These are phyloP conservation scores for Ogataea dorogensis DNA, from an alignment of 805 yeast genomes.

Conservation along the genomic window DNA sequence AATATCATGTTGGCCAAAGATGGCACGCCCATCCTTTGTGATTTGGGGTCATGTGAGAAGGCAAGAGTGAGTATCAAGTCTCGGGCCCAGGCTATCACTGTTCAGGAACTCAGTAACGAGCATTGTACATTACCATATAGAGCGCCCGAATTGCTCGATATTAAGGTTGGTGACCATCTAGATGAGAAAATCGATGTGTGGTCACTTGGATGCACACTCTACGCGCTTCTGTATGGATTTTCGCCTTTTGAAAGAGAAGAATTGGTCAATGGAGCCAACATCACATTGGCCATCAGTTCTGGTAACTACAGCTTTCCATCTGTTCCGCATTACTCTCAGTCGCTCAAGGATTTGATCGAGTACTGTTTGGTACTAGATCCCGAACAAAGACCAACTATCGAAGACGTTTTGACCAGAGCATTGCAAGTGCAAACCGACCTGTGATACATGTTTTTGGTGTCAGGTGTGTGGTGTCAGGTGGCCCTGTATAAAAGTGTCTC, in stretches of 20 bases:
- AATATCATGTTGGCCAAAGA: slow-evolving; percentile 77
- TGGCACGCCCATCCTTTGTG: slow-evolving; percentile 77
- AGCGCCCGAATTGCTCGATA: slow-evolving; percentile 87
- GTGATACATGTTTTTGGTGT: slow-evolving; percentile 1
- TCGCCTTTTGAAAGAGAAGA: slow-evolving; percentile 90
- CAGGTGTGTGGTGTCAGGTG: no score
- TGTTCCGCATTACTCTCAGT: slow-evolving; percentile 50
- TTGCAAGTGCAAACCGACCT: slow-evolving; percentile 38
- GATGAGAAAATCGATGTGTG: slow-evolving; percentile 83
- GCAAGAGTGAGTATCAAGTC: slow-evolving; percentile 56
- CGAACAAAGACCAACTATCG: slow-evolving; percentile 58
- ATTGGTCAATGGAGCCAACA: slow-evolving; percentile 75
- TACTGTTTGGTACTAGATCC: slow-evolving; percentile 66
- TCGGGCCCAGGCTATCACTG: slow-evolving; percentile 67
- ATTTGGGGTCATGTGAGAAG: slow-evolving; percentile 74
- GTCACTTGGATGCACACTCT: slow-evolving; percentile 86
- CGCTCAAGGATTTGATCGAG: slow-evolving; percentile 53
- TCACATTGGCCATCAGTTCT: slow-evolving; percentile 69
- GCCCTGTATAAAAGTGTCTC: no score
- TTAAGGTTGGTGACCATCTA: slow-evolving; percentile 60
- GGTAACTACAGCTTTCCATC: slow-evolving; percentile 63
- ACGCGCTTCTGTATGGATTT: slow-evolving; percentile 69
- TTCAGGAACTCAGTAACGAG: slow-evolving; percentile 80
- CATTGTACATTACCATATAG: slow-evolving; percentile 84
- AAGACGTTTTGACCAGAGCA: slow-evolving; percentile 52